Base-by-base conservation (phyloP, 257 asterid species). In the Haberlea rhodopensis region DNA sequence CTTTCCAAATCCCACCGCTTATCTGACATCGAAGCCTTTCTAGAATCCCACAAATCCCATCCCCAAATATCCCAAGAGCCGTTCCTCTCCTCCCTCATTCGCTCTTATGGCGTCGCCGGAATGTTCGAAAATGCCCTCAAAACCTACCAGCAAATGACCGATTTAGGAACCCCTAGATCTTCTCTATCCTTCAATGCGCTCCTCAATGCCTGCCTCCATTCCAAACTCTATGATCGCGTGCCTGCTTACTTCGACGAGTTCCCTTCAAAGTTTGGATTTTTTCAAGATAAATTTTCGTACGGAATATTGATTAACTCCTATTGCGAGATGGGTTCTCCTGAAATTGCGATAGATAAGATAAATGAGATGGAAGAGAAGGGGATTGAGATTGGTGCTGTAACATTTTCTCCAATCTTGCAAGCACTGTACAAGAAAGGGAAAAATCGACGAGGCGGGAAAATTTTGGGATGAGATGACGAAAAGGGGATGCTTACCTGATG, bases 81-180 rank as follows among this genome's bases (percentile, higher is more conserved):
- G 27, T 91, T 81, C 82, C 79, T 91, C 46, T 72, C 88, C 2
- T 74, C 89, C 59, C 75, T 91, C 55, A 91, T 91, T 32, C 87
- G 90, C 31, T 89, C 92, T 0, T 91, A 91, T 40, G 96, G 96
- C 54, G 51, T 78, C 45, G 90, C 77, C 16, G 96, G 95, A 1
- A 83, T 91, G 98, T 67, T 85, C 59, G 90, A 91, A 10, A 83
- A 87, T 43, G 89, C 96, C 23, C 69, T 80, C 51, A 68, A 57
- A 1, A 82, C 86, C 5, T 91, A 80, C 65, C 57, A 70, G 6
- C 75, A 89, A 61, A 89, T 91, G 96, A 65, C 80, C 6, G 82
- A 81, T 15, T 65, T 91, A 25, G 95, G 92, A 63, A 87, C 95
- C 40, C 95, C 91, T 23, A 81, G 90, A 53, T 71, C 96, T 6